Percentiles rank a stretch among this genome's conserved stretches.
phyloP scores from a whole-genome alignment of 306 rosid species.

The Lathyrus oleraceus region DNA sequence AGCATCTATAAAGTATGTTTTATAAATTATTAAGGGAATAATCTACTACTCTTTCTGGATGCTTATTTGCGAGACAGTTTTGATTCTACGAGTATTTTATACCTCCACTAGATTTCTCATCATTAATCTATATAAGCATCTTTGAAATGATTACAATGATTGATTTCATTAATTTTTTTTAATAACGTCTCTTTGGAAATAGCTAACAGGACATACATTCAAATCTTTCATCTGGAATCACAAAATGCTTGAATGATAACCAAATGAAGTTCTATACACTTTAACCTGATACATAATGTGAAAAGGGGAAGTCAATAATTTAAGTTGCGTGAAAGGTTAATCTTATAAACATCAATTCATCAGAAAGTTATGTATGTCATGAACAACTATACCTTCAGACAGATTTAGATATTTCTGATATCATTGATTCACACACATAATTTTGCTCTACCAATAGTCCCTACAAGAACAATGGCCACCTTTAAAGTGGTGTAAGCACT shows the following conservation, averaged over 20 bases:
- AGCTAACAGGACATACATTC: conserved; percentile 8
- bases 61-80: conserved; percentile 15
- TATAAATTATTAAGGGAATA: conserved; percentile 30
- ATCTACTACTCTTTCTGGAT: conserved; percentile 29
- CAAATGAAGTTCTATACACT: conserved; percentile 9
- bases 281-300: conserved; percentile 7
- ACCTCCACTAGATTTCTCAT: conserved; percentile 23
- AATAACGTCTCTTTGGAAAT: conserved; percentile 20
- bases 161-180: conserved; percentile 9
- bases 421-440: conserved; percentile 17
- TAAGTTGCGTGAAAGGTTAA: conserved; percentile 14
- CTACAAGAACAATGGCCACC: conserved; percentile 86
- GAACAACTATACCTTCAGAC: conserved; percentile 23
- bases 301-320: conserved; percentile 4
- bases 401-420: conserved; percentile 22
- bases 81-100: conserved; percentile 25
- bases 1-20: conserved; percentile 17
- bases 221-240: conserved; percentile 16
- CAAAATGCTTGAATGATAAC: conserved; percentile 11
- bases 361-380: conserved; percentile 27
- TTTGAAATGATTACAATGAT: conserved; percentile 31
- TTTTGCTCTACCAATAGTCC: conserved; percentile 74
- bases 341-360: conserved; percentile 3
- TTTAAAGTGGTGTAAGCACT: conserved; percentile 78
- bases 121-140: conserved; percentile 31